Evolutionary conservation across 2,329 filamentous ascomycete genomes (phyloP).

Genomic region (Biscogniauxia sp.): DNA sequence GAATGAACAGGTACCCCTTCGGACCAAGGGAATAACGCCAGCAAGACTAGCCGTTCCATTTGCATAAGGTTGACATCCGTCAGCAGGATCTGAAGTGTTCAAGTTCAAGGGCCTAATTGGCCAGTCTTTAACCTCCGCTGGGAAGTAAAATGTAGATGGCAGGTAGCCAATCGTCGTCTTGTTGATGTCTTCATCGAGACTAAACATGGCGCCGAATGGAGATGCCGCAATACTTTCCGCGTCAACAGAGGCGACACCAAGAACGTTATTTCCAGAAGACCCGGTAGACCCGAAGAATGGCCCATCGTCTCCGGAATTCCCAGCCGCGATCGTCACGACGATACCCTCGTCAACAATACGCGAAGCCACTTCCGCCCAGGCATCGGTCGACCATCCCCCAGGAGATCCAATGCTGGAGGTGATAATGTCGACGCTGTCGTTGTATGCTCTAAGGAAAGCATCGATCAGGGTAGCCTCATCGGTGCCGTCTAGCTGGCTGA

Average conservation of each 20-base stretch:
- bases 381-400: constrained; percentile 36
- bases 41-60: constrained; percentile 20
- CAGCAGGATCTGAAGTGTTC: constrained; percentile 24
- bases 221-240: constrained; percentile 30
- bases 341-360: constrained; percentile 45
- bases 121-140: constrained; percentile 35
- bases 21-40: constrained; percentile 28
- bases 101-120: constrained; percentile 27
- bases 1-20: constrained; percentile 35
- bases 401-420: constrained; percentile 39
- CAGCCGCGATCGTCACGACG: constrained; percentile 49
- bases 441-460: constrained; percentile 35
- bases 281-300: constrained; percentile 45
- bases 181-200: constrained; percentile 22
- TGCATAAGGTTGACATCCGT: constrained; percentile 30
- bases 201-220: constrained; percentile 33
- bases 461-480: constrained; percentile 34
- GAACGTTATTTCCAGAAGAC: constrained; percentile 40
- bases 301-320: constrained; percentile 48
- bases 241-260: constrained; percentile 44
- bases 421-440: constrained; percentile 42
- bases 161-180: constrained; percentile 32
- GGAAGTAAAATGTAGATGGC: constrained; percentile 35
- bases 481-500: constrained; percentile 18
- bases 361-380: constrained; percentile 39